Evolutionary conservation across 2,329 filamentous ascomycete genomes (phyloP), one percentile per base, ranked within the genome.

Genomic region (Verticillium zaregamsianum): DNA sequence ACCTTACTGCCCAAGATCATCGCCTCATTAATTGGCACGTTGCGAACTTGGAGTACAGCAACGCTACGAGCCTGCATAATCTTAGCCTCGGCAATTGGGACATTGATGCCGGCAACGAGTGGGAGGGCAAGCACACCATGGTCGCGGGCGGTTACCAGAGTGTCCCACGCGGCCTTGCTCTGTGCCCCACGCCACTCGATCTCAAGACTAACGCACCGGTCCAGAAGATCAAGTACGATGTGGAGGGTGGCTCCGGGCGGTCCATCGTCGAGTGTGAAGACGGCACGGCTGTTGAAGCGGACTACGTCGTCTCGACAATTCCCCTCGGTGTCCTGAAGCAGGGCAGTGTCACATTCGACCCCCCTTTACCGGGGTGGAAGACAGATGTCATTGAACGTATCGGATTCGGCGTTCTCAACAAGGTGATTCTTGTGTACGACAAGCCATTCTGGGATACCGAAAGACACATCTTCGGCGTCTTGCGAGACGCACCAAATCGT

Each of bases 1-100:
- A 96, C 62, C 78, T 99, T 59, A 91, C 88, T 15, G 86, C 93
- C 1, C 91, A 92, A 71, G 95, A 99, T 70, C 89, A 96, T 75
- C 87, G 95, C 55, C 81, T 99, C 17, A 84, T 98, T 70, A 99
- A 97, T 71, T 99, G 95, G 95, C 96, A 99, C 75, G 90, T 97
- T 73, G 96, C 96, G 66, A 99, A 99, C 71, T 83, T 99, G 15
- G 95, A 99, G 75, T 99, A 99, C 72, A 96, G 94, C 65, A 99
- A 98, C 73, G 95, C 95, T 2, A 91, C 89, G 2, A 96, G 93
- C 66, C 87, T 97, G 60, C 89, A 90, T 66, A 90, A 90, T 65
- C 84, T 99, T 20, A 98, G 94, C 73, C 85, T 99, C 15, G 87
- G 89, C 8, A 89, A 93, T 0, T 98, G 96, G 92, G 96, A 99